Evolutionary conservation across 2,329 filamentous ascomycete species (phyloP).

Genomic region (Pestalotiopsis fici): DNA sequence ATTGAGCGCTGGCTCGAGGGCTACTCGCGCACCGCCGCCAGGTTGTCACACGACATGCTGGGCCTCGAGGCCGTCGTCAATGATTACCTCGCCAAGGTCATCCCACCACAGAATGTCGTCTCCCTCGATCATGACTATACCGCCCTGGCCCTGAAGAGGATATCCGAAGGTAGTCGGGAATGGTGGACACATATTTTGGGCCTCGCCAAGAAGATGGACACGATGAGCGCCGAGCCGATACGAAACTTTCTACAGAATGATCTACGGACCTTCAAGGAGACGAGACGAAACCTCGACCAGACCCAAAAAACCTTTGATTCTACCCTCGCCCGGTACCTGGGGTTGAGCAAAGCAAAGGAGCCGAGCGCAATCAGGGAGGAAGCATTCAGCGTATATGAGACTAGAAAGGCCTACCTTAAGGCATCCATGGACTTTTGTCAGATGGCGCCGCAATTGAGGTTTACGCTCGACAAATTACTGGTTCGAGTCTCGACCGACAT

Average conservation of each 20-base stretch:
- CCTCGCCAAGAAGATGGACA: constrained; percentile 77
- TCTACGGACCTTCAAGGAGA: constrained; percentile 83
- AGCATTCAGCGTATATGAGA: constrained; percentile 93
- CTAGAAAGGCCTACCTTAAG: constrained; percentile 85
- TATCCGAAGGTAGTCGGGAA: constrained; percentile 83
- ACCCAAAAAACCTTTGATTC: constrained; percentile 84
- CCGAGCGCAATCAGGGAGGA: constrained; percentile 89
- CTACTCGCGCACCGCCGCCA: constrained; percentile 55
- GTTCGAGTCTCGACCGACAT: constrained; percentile 84
- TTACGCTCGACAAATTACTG: constrained; percentile 81
- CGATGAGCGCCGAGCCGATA: constrained; percentile 78
- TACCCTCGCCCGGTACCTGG: constrained; percentile 77
- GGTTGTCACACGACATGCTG: constrained; percentile 62
- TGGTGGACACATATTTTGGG: constrained; percentile 80
- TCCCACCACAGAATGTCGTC: constrained; percentile 72
- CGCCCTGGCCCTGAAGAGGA: constrained; percentile 79
- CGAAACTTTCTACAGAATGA: constrained; percentile 77
- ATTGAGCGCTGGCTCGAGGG: constrained; percentile 88
- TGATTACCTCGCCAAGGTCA: constrained; percentile 72
- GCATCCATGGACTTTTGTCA: constrained; percentile 93
- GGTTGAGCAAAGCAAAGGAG: constrained; percentile 91
- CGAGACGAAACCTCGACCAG: constrained; percentile 72
- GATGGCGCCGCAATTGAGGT: constrained; percentile 81
- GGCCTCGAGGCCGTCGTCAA: constrained; percentile 80
- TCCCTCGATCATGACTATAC: constrained; percentile 97